Conservation (phyloP, 371 early-diverging fungal genomes). For the Apophysomyces ossiformis region DNA sequence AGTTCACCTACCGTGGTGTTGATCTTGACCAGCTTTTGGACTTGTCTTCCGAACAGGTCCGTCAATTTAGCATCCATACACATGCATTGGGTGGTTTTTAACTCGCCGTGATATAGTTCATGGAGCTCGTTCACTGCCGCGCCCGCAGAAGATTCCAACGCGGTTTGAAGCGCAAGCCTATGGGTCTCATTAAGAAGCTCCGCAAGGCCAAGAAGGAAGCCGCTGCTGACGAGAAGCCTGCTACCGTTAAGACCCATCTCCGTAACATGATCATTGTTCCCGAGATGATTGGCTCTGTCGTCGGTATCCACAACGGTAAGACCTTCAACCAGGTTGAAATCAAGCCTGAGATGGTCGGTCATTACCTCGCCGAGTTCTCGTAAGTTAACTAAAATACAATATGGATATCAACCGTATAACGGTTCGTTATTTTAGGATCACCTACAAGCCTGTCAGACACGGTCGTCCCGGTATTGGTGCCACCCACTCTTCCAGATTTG, state of each 20-base stretch:
- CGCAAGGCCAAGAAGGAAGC: conserved; percentile 95
- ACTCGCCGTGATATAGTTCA: conserved; percentile 54
- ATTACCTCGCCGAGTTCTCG: conserved; percentile 90
- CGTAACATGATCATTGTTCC: conserved; percentile 98
- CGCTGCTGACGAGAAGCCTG: conserved; percentile 88
- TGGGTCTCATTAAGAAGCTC: conserved; percentile 95
- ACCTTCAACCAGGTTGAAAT: conserved; percentile 98
- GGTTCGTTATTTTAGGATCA: conserved; percentile 44
- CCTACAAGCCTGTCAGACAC: conserved; percentile 97
- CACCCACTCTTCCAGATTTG: conserved; percentile 90
- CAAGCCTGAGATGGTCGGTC: conserved; percentile 99
- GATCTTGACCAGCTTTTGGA: conserved; percentile 93
- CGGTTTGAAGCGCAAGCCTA: conserved; percentile 97
- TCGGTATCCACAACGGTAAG: conserved; percentile 99
- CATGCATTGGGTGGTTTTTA: not conserved
- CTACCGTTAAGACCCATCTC: conserved; percentile 96
- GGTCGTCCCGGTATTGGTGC: conserved; percentile 99
- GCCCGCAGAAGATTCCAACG: conserved; percentile 97
- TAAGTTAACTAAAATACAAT: conserved; percentile 10
- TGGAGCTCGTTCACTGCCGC: conserved; percentile 94
- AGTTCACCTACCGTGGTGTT: conserved; percentile 98
- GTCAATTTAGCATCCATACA: not conserved
- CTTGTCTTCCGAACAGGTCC: conserved; percentile 86
- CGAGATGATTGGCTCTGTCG: conserved; percentile 95
- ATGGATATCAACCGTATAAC: conserved; percentile 7